phyloP scores from a whole-genome alignment of 768 basidiomycete species.

The Hirschioporus abietinus region DNA sequence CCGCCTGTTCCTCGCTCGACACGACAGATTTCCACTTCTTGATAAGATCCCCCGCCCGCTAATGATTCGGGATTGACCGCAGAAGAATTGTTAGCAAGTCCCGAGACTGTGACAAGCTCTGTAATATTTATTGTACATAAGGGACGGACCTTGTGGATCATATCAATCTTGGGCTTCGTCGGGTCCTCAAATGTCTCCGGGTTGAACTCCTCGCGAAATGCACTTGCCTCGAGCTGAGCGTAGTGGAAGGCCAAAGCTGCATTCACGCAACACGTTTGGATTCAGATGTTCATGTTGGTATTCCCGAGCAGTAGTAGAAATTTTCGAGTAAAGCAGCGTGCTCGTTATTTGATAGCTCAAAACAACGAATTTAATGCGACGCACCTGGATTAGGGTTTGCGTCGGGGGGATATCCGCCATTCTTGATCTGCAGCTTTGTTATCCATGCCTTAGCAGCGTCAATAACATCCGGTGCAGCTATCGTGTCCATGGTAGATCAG shows the following conservation, averaged over 20 bases:
- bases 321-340: neutral
- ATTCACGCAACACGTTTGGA: constrained; percentile 6
- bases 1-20: constrained; percentile 57
- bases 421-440: constrained; percentile 71
- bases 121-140: neutral
- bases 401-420: constrained; percentile 81
- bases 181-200: constrained; percentile 73
- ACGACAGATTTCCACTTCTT: constrained; percentile 67
- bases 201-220: constrained; percentile 88
- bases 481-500: constrained; percentile 3
- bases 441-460: constrained; percentile 70
- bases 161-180: constrained; percentile 69
- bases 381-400: constrained; percentile 88
- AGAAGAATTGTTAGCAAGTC: neutral
- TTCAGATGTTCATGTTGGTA: constrained; percentile 3
- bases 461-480: constrained; percentile 65
- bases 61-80: too few species aligned
- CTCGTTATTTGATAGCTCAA: neutral
- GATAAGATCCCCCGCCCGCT: constrained; percentile 69
- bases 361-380: constrained; percentile 17
- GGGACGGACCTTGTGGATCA: constrained; percentile 68
- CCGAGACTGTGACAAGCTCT: neutral
- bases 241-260: constrained; percentile 84
- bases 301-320: constrained; percentile 8
- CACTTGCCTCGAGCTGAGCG: constrained; percentile 84